phyloP scores from a whole-genome alignment of 257 asterid genomes.

The Hygrophila difformis region DNA sequence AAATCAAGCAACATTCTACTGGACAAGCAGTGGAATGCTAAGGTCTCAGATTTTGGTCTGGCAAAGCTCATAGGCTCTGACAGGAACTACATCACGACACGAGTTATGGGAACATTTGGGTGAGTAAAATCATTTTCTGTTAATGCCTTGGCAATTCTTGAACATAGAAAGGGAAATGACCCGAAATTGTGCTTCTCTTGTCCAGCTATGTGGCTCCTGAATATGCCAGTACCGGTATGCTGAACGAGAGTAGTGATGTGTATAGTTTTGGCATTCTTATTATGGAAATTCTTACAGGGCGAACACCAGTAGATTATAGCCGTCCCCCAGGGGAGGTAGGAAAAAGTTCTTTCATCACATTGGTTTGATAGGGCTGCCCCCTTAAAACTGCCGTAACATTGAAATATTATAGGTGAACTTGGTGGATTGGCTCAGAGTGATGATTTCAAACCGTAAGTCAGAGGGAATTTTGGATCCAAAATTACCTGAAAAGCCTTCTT shows the following conservation, averaged over 20 bases:
- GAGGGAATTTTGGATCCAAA: slow-evolving; percentile 86
- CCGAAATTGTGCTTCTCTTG: slow-evolving; percentile 8
- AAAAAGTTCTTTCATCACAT: slow-evolving; percentile 1
- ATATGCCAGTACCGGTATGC: slow-evolving; percentile 90
- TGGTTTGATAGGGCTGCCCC: too few relatives aligned
- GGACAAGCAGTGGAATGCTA: slow-evolving; percentile 69
- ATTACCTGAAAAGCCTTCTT: slow-evolving; percentile 59
- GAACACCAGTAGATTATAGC: slow-evolving; percentile 82
- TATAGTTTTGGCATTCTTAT: slow-evolving; percentile 86
- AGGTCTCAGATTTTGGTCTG: slow-evolving; percentile 83
- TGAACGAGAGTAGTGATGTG: slow-evolving; percentile 85
- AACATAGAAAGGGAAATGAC: not conserved
- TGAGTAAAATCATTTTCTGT: slow-evolving; percentile 20
- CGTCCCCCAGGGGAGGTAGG: slow-evolving; percentile 75
- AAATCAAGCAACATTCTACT: slow-evolving; percentile 84
- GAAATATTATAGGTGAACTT: slow-evolving; percentile 50
- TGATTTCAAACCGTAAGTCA: slow-evolving; percentile 70
- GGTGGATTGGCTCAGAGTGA: slow-evolving; percentile 85
- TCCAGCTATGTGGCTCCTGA: slow-evolving; percentile 90
- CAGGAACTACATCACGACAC: slow-evolving; percentile 69
- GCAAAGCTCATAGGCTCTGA: slow-evolving; percentile 87
- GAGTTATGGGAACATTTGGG: slow-evolving; percentile 99
- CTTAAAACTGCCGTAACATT: not conserved
- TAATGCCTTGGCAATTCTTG: not conserved
- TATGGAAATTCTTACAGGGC: slow-evolving; percentile 80